Evolutionary conservation across 164 flowering plant species (phyloP).

Genomic region (Aristolochia fimbriata): DNA sequence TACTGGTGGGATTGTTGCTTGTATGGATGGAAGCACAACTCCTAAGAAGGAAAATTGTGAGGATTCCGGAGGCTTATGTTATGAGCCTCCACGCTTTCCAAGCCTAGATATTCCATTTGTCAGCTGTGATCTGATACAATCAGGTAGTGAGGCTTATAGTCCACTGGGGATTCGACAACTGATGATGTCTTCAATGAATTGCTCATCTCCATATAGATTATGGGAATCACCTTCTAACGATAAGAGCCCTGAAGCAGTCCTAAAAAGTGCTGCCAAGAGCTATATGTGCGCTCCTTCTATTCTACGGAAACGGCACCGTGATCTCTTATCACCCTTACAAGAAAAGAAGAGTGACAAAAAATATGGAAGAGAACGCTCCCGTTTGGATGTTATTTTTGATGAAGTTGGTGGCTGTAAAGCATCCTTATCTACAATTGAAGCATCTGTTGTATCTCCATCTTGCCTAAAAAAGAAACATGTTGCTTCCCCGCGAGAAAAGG

Average conservation of each 20-base stretch:
- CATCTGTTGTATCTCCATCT: conserved; percentile 16
- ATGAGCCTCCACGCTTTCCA: conserved; percentile 96
- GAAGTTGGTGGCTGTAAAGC: conserved; percentile 13
- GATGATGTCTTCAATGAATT: conserved; percentile 63
- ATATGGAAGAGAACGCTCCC: conserved; percentile 45
- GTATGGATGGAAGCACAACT: conserved; percentile 18
- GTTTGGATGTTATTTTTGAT: conserved; percentile 16
- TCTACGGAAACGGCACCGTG: conserved; percentile 77
- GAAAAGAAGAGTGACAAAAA: conserved; percentile 66
- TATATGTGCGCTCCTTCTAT: conserved; percentile 78
- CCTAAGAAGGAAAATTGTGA: conserved; percentile 14
- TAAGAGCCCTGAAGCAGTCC: conserved; percentile 58
- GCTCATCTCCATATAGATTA: conserved; percentile 57
- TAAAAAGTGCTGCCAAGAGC: conserved; percentile 83
- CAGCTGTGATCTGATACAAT: conserved; percentile 84
- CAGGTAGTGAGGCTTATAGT: conserved; percentile 72
- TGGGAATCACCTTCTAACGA: conserved; percentile 82
- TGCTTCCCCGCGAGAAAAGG: conserved; percentile 19
- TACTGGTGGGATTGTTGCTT: conserved; percentile 13
- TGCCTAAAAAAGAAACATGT: conserved; percentile 6
- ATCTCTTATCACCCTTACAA: conserved; percentile 69
- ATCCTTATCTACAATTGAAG: conserved; percentile 15
- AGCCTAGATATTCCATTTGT: conserved; percentile 85
- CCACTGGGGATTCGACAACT: conserved; percentile 93
- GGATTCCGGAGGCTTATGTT: conserved; percentile 50